phyloP scores from a whole-genome alignment of 371 early-diverging fungal species.

The Coemansia sp. region DNA sequence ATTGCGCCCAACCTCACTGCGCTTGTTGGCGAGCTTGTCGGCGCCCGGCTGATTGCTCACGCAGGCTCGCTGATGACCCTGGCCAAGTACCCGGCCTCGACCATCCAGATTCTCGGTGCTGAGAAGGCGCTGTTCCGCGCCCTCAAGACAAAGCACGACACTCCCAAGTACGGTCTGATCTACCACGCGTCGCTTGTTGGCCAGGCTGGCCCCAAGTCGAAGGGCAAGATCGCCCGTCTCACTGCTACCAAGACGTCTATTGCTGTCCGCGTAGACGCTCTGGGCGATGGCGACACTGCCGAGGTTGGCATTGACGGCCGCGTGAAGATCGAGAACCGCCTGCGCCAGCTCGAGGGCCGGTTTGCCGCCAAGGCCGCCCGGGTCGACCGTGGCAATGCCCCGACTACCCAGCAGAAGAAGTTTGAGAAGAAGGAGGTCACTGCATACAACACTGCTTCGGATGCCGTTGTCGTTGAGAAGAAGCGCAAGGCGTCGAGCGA shows the following conservation, averaged over 20 bases:
- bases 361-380: conserved; percentile 53
- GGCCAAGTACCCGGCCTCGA: conserved; percentile 91
- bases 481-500: conserved; percentile 46
- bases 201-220: conserved; percentile 79
- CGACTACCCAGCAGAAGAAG: conserved; percentile 56
- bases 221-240: conserved; percentile 92
- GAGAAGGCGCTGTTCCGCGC: conserved; percentile 98
- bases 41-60: conserved; percentile 88
- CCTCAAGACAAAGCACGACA: conserved; percentile 90
- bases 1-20: conserved; percentile 93
- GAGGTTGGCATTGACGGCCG: conserved; percentile 85
- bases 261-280: conserved; percentile 92
- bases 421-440: conserved; percentile 62
- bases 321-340: conserved; percentile 80
- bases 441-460: conserved; percentile 54
- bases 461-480: conserved; percentile 40
- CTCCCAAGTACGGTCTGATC: conserved; percentile 96
- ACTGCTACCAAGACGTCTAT: conserved; percentile 92
- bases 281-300: conserved; percentile 80
- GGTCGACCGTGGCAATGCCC: conserved; percentile 39
- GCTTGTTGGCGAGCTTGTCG: conserved; percentile 89
- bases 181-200: conserved; percentile 90
- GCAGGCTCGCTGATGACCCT: conserved; percentile 90
- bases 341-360: conserved; percentile 80
- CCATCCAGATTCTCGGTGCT: conserved; percentile 96